Base-by-base conservation (phyloP, 2,329 filamentous ascomycete genomes). In the Aciculosporium take region DNA sequence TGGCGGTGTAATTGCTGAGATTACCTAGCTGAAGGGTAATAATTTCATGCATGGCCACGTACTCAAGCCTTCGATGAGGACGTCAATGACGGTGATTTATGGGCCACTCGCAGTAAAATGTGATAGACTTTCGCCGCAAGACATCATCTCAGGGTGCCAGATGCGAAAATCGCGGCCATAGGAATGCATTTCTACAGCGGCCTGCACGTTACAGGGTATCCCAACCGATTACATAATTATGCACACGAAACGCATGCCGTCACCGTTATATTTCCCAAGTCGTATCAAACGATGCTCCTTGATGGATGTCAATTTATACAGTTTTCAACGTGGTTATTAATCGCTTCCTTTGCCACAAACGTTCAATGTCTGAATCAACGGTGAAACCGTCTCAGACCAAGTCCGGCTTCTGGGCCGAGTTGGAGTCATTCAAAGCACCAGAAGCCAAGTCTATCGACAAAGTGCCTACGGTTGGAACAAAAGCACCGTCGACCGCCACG, bases 21-120 rank as follows among this genome's bases (percentile, higher is more conserved):
- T 94, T 82, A 33, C 91, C 91, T 45, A 96, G 78, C 68, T 98
- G 91, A 35, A 98, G 68, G 0, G 89, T 95, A 46, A 98, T 71
- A 46, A 96, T 86, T 63, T 98, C 91, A 63, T 88, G 86, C 91
- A 98, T 96, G 42, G 17, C 40, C 20, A n/a, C 12, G 27, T 18
- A 12, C 9, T 25, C 12, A 27, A 27, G 29, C 21, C 28, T 23
- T 39, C 21, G n/a, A n/a, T n/a, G n/a, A n/a, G n/a, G n/a, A n/a
- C n/a, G n/a, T n/a, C n/a, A n/a, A n/a, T n/a, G n/a, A n/a, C n/a
- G n/a, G n/a, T n/a, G n/a, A n/a, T n/a, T n/a, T n/a, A n/a, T n/a
- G n/a, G n/a, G n/a, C n/a, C n/a, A n/a, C n/a, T n/a, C n/a, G n/a
- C n/a, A n/a, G n/a, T n/a, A n/a, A n/a, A n/a, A n/a, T n/a, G n/a